Percentiles rank a stretch among this genome's conserved stretches.
phyloP scores from a whole-genome alignment of 2,329 filamentous ascomycete genomes.

The Bertia moriformis region DNA sequence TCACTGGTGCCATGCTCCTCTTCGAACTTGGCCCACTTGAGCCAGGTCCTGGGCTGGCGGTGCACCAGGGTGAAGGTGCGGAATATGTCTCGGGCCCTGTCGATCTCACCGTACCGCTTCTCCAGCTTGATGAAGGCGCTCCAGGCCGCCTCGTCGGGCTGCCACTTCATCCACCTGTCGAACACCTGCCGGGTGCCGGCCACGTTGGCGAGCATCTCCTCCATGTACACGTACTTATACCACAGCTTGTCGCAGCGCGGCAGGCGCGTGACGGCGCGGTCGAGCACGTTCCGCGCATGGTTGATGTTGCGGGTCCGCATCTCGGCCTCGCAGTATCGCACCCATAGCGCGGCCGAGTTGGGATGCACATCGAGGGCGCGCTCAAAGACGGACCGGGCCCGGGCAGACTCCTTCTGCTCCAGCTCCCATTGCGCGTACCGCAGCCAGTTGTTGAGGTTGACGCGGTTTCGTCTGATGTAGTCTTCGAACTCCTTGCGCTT shows the following conservation, averaged over 20 bases:
- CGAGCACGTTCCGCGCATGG: conserved; percentile 84
- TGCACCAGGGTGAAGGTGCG: conserved; percentile 82
- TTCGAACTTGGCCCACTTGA: conserved; percentile 96
- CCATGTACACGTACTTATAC: conserved; percentile 99
- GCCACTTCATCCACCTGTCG: conserved; percentile 96
- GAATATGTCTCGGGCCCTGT: conserved; percentile 76
- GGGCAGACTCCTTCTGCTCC: conserved; percentile 91
- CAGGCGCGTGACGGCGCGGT: conserved; percentile 79
- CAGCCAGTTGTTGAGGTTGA: conserved; percentile 99
- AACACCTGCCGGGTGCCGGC: conserved; percentile 86
- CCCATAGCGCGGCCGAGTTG: conserved; percentile 76
- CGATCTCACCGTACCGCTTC: conserved; percentile 85
- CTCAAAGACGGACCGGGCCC: conserved; percentile 86
- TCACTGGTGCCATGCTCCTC: conserved; percentile 90
- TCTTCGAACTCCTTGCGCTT: conserved; percentile 96
- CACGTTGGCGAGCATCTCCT: conserved; percentile 92
- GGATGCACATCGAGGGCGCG: conserved; percentile 82
- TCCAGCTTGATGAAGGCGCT: conserved; percentile 92
- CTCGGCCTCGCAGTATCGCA: conserved; percentile 87
- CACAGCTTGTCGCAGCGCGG: conserved; percentile 90
- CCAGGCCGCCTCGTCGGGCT: conserved; percentile 92
- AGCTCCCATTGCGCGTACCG: conserved; percentile 95
- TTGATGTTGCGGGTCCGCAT: conserved; percentile 95
- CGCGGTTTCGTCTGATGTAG: conserved; percentile 85
- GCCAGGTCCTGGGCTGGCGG: conserved; percentile 89